Evolutionary conservation across 2,329 filamentous ascomycete genomes (phyloP), one percentile per base, ranked within the genome.

Genomic region (Aureobasidium uvarum): DNA sequence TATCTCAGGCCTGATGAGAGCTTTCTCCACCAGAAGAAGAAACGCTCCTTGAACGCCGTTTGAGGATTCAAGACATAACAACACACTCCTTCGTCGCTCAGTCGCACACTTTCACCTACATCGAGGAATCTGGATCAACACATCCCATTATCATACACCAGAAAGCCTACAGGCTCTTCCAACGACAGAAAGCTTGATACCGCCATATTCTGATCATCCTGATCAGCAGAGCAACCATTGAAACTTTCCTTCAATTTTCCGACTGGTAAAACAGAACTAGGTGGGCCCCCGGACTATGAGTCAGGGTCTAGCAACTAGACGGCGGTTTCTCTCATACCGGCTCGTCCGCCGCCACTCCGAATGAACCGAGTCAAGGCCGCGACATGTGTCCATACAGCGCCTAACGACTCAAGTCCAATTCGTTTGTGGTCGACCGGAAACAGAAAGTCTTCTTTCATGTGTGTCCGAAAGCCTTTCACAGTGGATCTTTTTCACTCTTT

Each of bases 11-110:
- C 11, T 63, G 48, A 52, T 63, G 46, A 16, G 60, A 45, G 60
- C 60, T 5, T 54, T 63, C 60, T 63, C 60, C 43, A 54, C 48
- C 11, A 52, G 38, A 54, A 52, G 60, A 41, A 63, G 48, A 52
- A 43, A 63, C 25, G 60, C 60, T 36, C 48, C 48, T n/a, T 54
- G 60, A 63, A 63, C 5, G 46, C 38, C 60, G 43, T 39, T 62
- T n/a, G 41, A 41, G 45, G 33, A 60, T 48, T 38, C 28, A 41
- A 51, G 58, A 62, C 58, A 62, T 28, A 31, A 62, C 58, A 50
- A 50, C 33, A 28, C 43, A 62, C 31, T 41, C 20, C 33, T 62
- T 62, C 33, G 28, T 62, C 45, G 23, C n/a, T 13, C 20, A 25
- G 18, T 41, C 23, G 10, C 16, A 62, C 18, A 48, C 28, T 10